These are phyloP conservation scores for Isochrysis galbana DNA, from an alignment of 78 protist genomes.

Conservation along the genomic window DNA sequence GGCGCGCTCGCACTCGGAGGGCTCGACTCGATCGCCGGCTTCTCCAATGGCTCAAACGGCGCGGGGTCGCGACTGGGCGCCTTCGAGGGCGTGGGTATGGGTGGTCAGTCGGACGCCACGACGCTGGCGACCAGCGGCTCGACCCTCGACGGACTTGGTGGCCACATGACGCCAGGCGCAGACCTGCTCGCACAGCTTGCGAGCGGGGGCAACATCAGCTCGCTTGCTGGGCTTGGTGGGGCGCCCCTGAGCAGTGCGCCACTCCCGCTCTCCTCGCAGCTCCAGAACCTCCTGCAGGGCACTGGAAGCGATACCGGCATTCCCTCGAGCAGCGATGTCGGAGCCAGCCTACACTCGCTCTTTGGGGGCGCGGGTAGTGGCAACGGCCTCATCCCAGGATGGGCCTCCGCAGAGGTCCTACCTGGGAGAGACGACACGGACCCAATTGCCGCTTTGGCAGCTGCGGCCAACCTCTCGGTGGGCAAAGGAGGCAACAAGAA, in stretches of 20 bases:
- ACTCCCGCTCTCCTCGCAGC: background rate
- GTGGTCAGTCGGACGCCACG: too few species aligned
- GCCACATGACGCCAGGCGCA: too few species aligned
- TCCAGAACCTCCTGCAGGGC: constrained; percentile 1
- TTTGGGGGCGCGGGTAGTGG: background rate
- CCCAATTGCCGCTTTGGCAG: background rate
- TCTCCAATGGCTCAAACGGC: too few species aligned
- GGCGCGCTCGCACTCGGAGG: background rate
- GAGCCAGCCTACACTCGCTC: background rate
- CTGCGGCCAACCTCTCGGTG: background rate
- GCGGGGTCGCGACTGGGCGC: too few species aligned
- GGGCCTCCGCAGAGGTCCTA: background rate
- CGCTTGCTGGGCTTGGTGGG: background rate
- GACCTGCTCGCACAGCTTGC: background rate
- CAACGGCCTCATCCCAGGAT: background rate
- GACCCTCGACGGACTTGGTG: too few species aligned
- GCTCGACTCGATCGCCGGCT: background rate
- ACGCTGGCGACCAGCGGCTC: too few species aligned
- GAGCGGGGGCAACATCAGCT: background rate
- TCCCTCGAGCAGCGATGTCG: background rate
- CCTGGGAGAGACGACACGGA: background rate
- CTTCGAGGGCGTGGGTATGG: too few species aligned
- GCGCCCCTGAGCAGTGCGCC: background rate
- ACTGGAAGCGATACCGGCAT: background rate
- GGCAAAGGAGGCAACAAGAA: background rate